Conservation (phyloP, 2,329 filamentous ascomycete genomes). For the Talaromyces marneffei region DNA sequence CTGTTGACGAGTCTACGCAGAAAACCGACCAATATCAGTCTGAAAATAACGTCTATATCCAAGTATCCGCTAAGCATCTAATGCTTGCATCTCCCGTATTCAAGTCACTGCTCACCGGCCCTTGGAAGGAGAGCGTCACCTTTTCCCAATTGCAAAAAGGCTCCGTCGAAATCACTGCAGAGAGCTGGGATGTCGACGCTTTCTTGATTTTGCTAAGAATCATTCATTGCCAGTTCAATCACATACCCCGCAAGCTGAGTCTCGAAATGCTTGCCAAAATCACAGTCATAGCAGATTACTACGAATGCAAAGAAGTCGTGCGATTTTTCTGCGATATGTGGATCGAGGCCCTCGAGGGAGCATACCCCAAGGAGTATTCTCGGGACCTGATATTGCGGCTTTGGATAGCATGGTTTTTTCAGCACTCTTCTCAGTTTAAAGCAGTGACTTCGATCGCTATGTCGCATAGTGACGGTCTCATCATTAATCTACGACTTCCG, state of each 20-base stretch:
- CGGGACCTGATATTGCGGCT: slow-evolving; percentile 5
- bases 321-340: slow-evolving; percentile 15
- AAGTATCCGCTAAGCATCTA: slow-evolving; percentile 24
- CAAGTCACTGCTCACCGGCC: slow-evolving; percentile 16
- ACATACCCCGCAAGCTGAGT: slow-evolving; percentile 13
- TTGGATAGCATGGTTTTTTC: slow-evolving; percentile 27
- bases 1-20: no score
- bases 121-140: slow-evolving; percentile 19
- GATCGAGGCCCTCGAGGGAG: slow-evolving; percentile 8
- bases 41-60: slow-evolving; percentile 10
- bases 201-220: slow-evolving; percentile 21
- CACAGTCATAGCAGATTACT: slow-evolving; percentile 20
- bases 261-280: slow-evolving; percentile 16
- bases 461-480: not conserved
- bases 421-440: not conserved
- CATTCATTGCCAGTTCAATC: slow-evolving; percentile 19
- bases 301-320: slow-evolving; percentile 18
- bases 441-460: slow-evolving; percentile 1
- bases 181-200: slow-evolving; percentile 23
- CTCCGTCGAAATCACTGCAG: slow-evolving; percentile 18
- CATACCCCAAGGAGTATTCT: not conserved
- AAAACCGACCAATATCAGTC: not conserved
- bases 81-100: slow-evolving; percentile 20
- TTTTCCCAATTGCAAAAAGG: slow-evolving; percentile 11
- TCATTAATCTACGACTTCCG: slow-evolving; percentile 10